A percentile compares a stretch with the other conserved stretches of the same genome.
phyloP scores from a whole-genome alignment of 2,329 filamentous ascomycete genomes.

The Septoria petroselini region DNA sequence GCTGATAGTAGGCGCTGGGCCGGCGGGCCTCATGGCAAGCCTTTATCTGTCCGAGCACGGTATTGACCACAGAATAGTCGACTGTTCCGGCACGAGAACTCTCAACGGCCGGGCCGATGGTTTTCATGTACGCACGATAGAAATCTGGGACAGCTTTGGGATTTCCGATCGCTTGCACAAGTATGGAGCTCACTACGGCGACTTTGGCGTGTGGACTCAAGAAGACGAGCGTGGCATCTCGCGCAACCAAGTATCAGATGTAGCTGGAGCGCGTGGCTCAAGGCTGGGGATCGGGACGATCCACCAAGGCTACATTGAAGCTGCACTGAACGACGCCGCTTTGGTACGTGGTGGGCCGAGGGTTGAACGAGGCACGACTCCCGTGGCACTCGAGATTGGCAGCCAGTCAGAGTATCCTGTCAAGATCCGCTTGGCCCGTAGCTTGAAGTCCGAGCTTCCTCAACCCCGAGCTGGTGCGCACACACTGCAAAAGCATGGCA shows the following conservation, averaged over 20 bases:
- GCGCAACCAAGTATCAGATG: not conserved
- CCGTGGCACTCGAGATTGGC: slow-evolving; percentile 55
- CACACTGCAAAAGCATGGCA: slow-evolving; percentile 8
- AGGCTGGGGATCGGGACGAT: slow-evolving; percentile 46
- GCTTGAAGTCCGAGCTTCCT: slow-evolving; percentile 56
- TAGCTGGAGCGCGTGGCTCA: slow-evolving; percentile 24
- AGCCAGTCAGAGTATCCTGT: slow-evolving; percentile 58
- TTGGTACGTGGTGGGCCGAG: slow-evolving; percentile 15
- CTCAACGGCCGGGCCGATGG: slow-evolving; percentile 49
- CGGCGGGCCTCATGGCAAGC: slow-evolving; percentile 48
- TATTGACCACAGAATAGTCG: slow-evolving; percentile 48
- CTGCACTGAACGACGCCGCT: slow-evolving; percentile 39
- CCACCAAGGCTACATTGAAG: slow-evolving; percentile 51
- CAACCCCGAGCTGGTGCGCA: slow-evolving; percentile 25
- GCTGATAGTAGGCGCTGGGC: slow-evolving; percentile 52
- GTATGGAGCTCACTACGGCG: slow-evolving; percentile 40
- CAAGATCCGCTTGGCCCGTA: slow-evolving; percentile 55
- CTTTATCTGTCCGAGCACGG: slow-evolving; percentile 49
- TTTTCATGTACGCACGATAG: slow-evolving; percentile 62
- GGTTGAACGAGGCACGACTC: slow-evolving; percentile 60
- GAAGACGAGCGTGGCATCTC: slow-evolving; percentile 44
- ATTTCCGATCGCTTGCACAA: slow-evolving; percentile 62
- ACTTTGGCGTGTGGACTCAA: slow-evolving; percentile 21
- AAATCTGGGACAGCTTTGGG: slow-evolving; percentile 70
- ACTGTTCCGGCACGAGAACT: slow-evolving; percentile 25